phyloP scores from a whole-genome alignment of 2,329 filamentous ascomycete genomes.

The Paraphaeosphaeria sporulosa region DNA sequence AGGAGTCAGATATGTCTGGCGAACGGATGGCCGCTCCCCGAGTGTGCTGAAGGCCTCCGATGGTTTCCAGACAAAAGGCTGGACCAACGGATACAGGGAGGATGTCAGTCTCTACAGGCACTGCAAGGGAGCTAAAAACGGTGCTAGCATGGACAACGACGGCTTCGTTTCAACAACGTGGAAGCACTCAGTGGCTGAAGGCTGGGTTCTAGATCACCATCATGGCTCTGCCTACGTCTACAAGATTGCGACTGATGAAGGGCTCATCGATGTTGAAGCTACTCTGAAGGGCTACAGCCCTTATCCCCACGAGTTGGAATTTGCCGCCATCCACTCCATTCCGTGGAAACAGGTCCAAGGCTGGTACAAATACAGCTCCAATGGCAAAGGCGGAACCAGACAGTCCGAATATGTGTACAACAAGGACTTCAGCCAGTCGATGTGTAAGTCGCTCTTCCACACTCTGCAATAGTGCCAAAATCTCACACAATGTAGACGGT shows the following conservation, averaged over 20 bases:
- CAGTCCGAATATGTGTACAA: background rate
- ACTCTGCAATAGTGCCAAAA: background rate
- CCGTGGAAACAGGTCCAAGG: conserved; percentile 2
- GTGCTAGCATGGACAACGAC: conserved; percentile 3
- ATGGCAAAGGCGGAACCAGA: background rate
- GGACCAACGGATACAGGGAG: background rate
- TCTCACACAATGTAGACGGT: background rate
- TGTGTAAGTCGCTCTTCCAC: background rate
- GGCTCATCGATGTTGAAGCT: conserved; percentile 8
- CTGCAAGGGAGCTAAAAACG: background rate
- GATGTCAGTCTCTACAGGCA: conserved; percentile 10
- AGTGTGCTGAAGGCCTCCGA: background rate
- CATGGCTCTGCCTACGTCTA: background rate
- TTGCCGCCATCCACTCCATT: background rate
- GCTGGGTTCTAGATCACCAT: background rate
- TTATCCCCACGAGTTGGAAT: conserved; percentile 5
- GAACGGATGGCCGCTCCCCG: background rate
- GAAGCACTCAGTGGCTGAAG: background rate
- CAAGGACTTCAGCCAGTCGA: background rate
- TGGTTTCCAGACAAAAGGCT: background rate
- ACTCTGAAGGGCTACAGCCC: conserved; percentile 3
- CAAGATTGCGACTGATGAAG: conserved; percentile 1
- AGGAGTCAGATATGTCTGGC: background rate
- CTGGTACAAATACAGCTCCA: background rate
- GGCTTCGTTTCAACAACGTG: conserved; percentile 9